phyloP scores from a whole-genome alignment of 345 rosid genomes.

The Fremontodendron californicum region DNA sequence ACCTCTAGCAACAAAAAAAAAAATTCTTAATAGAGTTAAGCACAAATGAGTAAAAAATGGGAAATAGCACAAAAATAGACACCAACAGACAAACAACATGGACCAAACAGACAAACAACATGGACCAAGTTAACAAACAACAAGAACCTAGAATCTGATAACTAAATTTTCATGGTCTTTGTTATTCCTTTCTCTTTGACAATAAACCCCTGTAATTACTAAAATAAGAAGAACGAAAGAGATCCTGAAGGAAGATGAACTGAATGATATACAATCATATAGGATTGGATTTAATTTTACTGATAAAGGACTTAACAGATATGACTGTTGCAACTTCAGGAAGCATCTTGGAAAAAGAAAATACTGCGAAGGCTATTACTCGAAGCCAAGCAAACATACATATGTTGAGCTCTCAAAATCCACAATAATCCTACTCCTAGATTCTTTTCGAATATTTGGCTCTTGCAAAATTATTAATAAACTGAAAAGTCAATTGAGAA shows the following conservation, averaged over 20 bases:
- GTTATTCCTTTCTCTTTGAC: no score
- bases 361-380: not conserved
- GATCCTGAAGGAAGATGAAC: no score
- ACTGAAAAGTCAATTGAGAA: not conserved
- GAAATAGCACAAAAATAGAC: not conserved
- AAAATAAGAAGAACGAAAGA: no score
- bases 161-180: no score
- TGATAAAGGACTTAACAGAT: not conserved
- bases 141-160: no score
- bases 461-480: not conserved
- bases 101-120: not conserved
- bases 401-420: not conserved
- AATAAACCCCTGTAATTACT: no score
- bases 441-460: not conserved
- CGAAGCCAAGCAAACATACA: not conserved
- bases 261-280: no score
- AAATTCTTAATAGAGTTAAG: not conserved
- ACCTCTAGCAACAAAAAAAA: not conserved
- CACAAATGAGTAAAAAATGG: no score
- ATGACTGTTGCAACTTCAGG: not conserved
- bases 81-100: no score
- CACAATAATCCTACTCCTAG: not conserved
- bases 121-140: not conserved
- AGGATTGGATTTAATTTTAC: no score
- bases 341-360: not conserved